Evolutionary conservation across 2,329 filamentous ascomycete genomes (phyloP).

Genomic region (Pezicula neosporulosa): DNA sequence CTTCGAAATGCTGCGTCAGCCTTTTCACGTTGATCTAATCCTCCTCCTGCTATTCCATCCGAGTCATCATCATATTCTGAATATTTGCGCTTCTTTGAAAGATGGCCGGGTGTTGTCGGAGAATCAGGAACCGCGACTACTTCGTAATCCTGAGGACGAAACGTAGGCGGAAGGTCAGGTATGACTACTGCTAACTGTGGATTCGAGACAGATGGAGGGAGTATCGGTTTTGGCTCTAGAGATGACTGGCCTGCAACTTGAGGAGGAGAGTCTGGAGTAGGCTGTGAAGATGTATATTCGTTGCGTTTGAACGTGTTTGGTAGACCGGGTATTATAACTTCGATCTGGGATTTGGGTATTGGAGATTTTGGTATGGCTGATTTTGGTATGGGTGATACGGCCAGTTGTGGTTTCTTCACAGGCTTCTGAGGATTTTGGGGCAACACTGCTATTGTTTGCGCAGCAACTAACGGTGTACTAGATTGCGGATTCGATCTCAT

Average conservation of each 20-base stretch:
- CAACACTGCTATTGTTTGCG: background rate
- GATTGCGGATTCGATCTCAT: background rate
- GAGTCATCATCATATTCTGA: constrained; percentile 48
- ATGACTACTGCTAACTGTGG: constrained; percentile 21
- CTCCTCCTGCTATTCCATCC: constrained; percentile 55
- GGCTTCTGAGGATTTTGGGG: background rate
- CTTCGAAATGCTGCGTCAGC: constrained; percentile 71
- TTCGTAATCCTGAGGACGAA: constrained; percentile 24
- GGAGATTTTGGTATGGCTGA: constrained; percentile 33
- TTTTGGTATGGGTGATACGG: constrained; percentile 22
- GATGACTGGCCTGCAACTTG: constrained; percentile 41
- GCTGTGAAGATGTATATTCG: constrained; percentile 33
- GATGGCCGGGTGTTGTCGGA: constrained; percentile 19
- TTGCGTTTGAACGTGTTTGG: constrained; percentile 16
- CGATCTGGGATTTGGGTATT: constrained; percentile 7
- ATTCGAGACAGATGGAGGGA: constrained; percentile 7
- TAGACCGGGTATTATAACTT: constrained; percentile 22
- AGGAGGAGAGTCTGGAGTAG: constrained; percentile 38
- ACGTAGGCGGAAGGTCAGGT: constrained; percentile 16
- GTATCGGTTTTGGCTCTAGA: constrained; percentile 13
- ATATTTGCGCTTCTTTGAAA: constrained; percentile 45
- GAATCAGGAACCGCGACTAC: constrained; percentile 21
- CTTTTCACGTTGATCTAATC: constrained; percentile 77
- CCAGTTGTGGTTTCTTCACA: constrained; percentile 3
- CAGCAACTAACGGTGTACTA: background rate